Evolutionary conservation across 2,329 filamentous ascomycete species (phyloP), one percentile per base, ranked within the genome.

Genomic region (Cercospora sojina): DNA sequence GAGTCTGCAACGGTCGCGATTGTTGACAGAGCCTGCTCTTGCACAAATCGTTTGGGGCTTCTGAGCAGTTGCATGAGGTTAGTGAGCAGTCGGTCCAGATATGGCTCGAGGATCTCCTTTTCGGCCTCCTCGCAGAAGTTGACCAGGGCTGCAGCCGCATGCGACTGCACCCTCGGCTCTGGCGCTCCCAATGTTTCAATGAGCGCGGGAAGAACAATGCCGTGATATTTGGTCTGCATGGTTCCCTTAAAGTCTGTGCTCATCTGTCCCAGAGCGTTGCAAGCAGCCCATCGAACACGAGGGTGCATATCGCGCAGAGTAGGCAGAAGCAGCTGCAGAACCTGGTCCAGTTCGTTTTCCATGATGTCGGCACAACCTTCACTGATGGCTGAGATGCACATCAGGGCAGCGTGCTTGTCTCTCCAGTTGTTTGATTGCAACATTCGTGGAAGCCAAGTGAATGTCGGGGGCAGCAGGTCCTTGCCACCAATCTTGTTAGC

Each of bases 111-210:
- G 20, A 92, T 90, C 63, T 87, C 87, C 81, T 96, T 97, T 79
- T 99, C 94, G 0, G 95, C 94, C 80, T 98, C 95, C 78, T 99
- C 95, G 79, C 95, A 99, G 79, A 99, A 99, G 82, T 99, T 99
- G 76, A 99, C 95, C 12, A 99, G 86, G 5, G 95, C 95, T n/a
- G 95, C 95, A 16, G 95, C 95, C 9, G 95, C 95, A 77, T 99
- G 95, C 2, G 95, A 94, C 82, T 98, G 96, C 68, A 99, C 95
- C 67, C 95, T 90, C 18, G 93, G 91, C 79, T 99, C 94, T 1
- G 92, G 86, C 1, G 93, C 96, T 74, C 93, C 88, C 5, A 99
- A 86, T 0, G 97, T 94, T 1, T 94, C 93, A 62, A 99, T 93
- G 64, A 99, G 95, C 72, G 92, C 92, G 72, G 89, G 92, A 60